Evolutionary conservation across 345 rosid genomes (phyloP).

Genomic region (Noccaea bulbosa): DNA sequence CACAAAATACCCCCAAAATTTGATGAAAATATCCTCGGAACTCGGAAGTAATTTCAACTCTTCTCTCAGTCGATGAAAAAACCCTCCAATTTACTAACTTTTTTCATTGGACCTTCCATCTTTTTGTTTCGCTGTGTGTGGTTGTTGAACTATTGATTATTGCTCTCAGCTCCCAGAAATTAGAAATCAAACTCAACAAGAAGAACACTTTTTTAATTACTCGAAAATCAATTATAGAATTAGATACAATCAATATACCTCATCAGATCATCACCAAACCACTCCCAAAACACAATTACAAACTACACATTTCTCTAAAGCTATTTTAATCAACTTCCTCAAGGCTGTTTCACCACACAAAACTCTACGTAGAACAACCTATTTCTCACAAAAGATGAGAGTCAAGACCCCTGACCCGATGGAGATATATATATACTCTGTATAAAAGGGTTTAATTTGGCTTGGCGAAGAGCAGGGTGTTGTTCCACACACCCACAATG

Average conservation of each 20-base stretch:
- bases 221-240: slow-evolving; percentile 17
- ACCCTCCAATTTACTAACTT: no score
- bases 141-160: background rate
- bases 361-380: slow-evolving; percentile 26
- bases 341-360: slow-evolving; percentile 36
- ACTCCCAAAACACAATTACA: slow-evolving; percentile 30
- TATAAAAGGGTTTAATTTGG: no score
- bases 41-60: no score
- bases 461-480: no score
- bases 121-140: background rate
- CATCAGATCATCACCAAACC: slow-evolving; percentile 25
- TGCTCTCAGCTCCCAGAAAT: background rate
- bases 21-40: no score
- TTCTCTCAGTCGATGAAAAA: no score
- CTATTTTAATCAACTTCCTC: slow-evolving; percentile 27
- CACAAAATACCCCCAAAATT: no score
- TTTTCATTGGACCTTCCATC: no score
- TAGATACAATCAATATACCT: slow-evolving; percentile 21
- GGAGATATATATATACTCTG: no score
- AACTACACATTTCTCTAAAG: slow-evolving; percentile 29
- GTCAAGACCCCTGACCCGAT: no score
- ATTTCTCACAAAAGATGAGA: background rate
- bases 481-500: no score
- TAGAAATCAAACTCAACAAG: background rate
- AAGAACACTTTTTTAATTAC: background rate